Evolutionary conservation across 768 basidiomycete species (phyloP).

Genomic region (Obba rivulosa): DNA sequence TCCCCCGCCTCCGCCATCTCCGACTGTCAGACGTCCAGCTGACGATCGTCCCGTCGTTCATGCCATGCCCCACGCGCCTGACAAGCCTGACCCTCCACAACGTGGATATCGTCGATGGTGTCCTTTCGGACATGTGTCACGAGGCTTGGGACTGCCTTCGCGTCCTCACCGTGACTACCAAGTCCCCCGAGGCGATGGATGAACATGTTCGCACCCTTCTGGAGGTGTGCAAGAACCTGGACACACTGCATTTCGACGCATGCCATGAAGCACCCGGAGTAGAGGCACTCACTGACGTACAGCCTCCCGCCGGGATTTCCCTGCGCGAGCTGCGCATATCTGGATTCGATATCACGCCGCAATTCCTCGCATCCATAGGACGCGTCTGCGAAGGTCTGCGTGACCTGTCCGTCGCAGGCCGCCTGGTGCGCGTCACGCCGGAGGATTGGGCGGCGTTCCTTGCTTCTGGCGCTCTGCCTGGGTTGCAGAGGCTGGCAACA

Average conservation of each 20-base stretch:
- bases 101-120: conserved; percentile 37
- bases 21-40: conserved; percentile 40
- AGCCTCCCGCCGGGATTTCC: conserved; percentile 16
- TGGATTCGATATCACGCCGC: conserved; percentile 36
- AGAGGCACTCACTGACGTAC: conserved; percentile 28
- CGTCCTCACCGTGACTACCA: conserved; percentile 32
- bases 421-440: conserved; percentile 30
- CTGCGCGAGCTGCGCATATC: conserved; percentile 38
- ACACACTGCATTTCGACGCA: conserved; percentile 40
- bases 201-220: conserved; percentile 38
- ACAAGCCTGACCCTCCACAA: conserved; percentile 38
- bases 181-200: conserved; percentile 29
- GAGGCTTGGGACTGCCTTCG: conserved; percentile 29
- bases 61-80: conserved; percentile 31
- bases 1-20: conserved; percentile 38
- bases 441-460: conserved; percentile 41
- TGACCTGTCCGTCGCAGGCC: conserved; percentile 36
- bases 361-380: conserved; percentile 29
- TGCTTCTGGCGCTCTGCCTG: conserved; percentile 27
- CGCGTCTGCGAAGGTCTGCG: conserved; percentile 33
- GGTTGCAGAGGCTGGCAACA: conserved; percentile 30
- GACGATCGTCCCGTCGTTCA: conserved; percentile 32
- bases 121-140: conserved; percentile 33
- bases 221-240: conserved; percentile 32
- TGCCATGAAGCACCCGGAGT: conserved; percentile 18